Conservation (phyloP, 495 filamentous ascomycete species). For the Podospora anserina region DNA sequence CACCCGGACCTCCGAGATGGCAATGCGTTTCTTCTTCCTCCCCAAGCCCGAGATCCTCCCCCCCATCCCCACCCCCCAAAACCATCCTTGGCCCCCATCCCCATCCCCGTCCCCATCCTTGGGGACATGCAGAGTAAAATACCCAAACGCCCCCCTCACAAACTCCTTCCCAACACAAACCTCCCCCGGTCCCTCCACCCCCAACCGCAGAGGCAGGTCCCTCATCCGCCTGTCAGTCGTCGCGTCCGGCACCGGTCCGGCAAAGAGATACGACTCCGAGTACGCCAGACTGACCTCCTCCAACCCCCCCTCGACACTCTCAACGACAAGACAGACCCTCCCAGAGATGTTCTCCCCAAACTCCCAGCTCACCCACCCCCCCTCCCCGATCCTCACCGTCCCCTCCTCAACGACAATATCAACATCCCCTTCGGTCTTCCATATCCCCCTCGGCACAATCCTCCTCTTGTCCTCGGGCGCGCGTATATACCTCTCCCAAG, state of each 20-base stretch:
- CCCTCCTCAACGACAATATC: conserved; percentile 6
- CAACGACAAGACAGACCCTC: conserved; percentile 30
- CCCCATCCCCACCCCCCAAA: conserved; percentile 1
- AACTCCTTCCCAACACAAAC: conserved; percentile 35
- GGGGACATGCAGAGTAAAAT: conserved; percentile 35
- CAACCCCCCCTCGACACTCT: conserved; percentile 23
- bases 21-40: conserved; percentile 18
- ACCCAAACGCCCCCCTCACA: conserved; percentile 39
- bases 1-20: conserved; percentile 32
- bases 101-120: neutral
- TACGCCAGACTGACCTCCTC: conserved; percentile 32
- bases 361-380: conserved; percentile 36
- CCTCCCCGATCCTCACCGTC: conserved; percentile 27
- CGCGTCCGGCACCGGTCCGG: conserved; percentile 32
- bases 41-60: conserved; percentile 21
- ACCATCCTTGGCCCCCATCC: neutral
- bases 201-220: conserved; percentile 33
- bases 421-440: conserved; percentile 27
- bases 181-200: conserved; percentile 22
- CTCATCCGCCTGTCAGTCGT: conserved; percentile 30
- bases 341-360: conserved; percentile 42
- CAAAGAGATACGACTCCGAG: conserved; percentile 39
- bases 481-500: conserved; percentile 37
- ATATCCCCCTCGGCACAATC: conserved; percentile 27
- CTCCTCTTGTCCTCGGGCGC: conserved; percentile 33